phyloP scores from a whole-genome alignment of 2,329 filamentous ascomycete genomes.

The Epichloe gansuensis region DNA sequence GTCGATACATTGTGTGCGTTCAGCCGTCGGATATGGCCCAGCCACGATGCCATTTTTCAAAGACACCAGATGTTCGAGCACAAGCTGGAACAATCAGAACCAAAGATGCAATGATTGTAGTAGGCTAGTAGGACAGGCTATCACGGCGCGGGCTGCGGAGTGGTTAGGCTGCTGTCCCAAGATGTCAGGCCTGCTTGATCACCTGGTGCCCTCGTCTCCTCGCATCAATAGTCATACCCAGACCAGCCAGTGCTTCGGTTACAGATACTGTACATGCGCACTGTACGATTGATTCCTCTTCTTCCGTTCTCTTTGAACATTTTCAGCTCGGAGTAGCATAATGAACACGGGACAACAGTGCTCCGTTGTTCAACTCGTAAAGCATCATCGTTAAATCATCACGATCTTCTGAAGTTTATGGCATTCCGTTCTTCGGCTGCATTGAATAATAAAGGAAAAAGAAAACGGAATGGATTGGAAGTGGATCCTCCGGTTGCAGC shows the following conservation, averaged over 20 bases:
- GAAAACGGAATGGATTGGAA: neutral
- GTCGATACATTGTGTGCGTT: slow-evolving; percentile 37
- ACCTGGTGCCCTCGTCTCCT: neutral
- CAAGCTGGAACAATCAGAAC: neutral
- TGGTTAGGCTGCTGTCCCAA: neutral
- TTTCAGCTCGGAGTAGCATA: no score
- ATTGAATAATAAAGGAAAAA: no score
- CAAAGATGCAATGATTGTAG: neutral
- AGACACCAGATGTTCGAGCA: neutral
- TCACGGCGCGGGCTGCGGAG: neutral
- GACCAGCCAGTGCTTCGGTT: neutral
- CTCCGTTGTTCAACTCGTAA: no score
- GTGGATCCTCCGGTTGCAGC: neutral
- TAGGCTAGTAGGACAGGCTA: neutral
- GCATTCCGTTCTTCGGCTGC: no score
- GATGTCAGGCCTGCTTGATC: neutral
- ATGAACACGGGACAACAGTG: no score
- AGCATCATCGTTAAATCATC: no score
- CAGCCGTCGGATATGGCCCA: slow-evolving; percentile 17
- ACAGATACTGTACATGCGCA: neutral
- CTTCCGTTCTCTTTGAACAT: no score
- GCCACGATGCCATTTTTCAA: slow-evolving; percentile 14
- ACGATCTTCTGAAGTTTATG: no score
- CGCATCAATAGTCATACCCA: neutral
- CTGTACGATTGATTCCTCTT: neutral